A percentile compares a stretch with the other conserved stretches of the same genome.
Evolutionary conservation across 129 eudicot genomes (phyloP).

Genomic region (Kitagawia praeruptora): DNA sequence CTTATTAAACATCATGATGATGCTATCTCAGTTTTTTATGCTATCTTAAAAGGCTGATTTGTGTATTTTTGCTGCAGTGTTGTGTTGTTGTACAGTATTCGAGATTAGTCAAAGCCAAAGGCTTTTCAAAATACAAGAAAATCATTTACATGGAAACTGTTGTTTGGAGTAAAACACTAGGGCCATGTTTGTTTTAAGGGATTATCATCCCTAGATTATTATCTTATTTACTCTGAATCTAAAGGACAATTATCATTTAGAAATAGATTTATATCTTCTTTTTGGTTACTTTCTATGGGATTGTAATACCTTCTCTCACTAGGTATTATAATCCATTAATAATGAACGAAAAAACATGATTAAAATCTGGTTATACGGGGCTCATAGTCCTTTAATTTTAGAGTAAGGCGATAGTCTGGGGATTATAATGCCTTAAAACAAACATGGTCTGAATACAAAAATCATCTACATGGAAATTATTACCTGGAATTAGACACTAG

Average conservation of each 20-base stretch:
- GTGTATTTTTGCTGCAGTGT: background rate
- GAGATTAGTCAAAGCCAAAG: background rate
- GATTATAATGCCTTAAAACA: background rate
- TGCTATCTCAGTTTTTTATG: background rate
- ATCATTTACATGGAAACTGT: background rate
- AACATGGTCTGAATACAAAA: background rate
- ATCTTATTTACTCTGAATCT: too few relatives aligned
- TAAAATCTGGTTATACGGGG: background rate
- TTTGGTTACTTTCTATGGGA: too few relatives aligned
- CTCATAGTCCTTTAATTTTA: background rate
- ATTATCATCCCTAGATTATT: background rate
- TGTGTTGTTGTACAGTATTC: background rate
- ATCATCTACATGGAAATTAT: background rate
- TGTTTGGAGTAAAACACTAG: background rate
- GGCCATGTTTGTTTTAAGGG: background rate
- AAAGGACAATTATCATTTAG: too few relatives aligned
- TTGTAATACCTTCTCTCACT: too few relatives aligned
- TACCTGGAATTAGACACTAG: background rate
- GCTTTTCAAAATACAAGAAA: conserved; percentile 2
- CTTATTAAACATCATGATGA: background rate
- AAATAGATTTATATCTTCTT: too few relatives aligned
- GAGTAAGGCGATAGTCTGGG: background rate
- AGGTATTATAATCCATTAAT: background rate
- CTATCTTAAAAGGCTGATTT: background rate
- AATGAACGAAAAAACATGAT: background rate